Conservation (phyloP, 1,139 yeast species). For the Entelexis sorbosivorans region DNA sequence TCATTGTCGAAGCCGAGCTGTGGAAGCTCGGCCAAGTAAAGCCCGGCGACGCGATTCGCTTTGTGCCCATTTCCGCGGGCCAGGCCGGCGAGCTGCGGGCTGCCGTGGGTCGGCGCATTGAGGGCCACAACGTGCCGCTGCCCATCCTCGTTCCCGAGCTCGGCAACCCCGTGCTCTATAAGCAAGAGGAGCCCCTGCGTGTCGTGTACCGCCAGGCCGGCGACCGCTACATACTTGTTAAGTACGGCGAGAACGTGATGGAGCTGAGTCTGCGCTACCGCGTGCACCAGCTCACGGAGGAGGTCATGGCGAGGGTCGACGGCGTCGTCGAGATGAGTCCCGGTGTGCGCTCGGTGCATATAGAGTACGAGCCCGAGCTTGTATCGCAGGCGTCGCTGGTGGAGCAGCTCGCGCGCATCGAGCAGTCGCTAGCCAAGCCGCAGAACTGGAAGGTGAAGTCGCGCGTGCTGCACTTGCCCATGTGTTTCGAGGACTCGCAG, state of each 20-base stretch:
- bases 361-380: slow-evolving; percentile 59
- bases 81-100: slow-evolving; percentile 54
- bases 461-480: slow-evolving; percentile 71
- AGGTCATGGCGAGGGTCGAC: slow-evolving; percentile 44
- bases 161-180: slow-evolving; percentile 18
- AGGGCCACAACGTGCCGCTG: slow-evolving; percentile 16
- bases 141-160: slow-evolving; percentile 10
- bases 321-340: slow-evolving; percentile 94
- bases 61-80: slow-evolving; percentile 63
- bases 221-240: slow-evolving; percentile 81
- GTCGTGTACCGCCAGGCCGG: slow-evolving; percentile 94
- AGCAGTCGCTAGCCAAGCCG: slow-evolving; percentile 36
- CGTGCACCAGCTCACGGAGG: slow-evolving; percentile 67
- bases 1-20: slow-evolving; percentile 89
- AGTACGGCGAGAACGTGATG: slow-evolving; percentile 80
- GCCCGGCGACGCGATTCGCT: slow-evolving; percentile 77
- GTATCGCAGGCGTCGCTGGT: slow-evolving; percentile 54
- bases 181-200: slow-evolving; percentile 36
- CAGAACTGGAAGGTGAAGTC: slow-evolving; percentile 80
- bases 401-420: slow-evolving; percentile 57
- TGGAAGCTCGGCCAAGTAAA: slow-evolving; percentile 98
- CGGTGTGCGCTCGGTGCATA: slow-evolving; percentile 87
- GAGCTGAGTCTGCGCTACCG: slow-evolving; percentile 79
- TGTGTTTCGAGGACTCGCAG: slow-evolving; percentile 90
- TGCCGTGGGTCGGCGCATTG: slow-evolving; percentile 41